Evolutionary conservation across 306 rosid species (phyloP).

Genomic region (Rosa chinensis): DNA sequence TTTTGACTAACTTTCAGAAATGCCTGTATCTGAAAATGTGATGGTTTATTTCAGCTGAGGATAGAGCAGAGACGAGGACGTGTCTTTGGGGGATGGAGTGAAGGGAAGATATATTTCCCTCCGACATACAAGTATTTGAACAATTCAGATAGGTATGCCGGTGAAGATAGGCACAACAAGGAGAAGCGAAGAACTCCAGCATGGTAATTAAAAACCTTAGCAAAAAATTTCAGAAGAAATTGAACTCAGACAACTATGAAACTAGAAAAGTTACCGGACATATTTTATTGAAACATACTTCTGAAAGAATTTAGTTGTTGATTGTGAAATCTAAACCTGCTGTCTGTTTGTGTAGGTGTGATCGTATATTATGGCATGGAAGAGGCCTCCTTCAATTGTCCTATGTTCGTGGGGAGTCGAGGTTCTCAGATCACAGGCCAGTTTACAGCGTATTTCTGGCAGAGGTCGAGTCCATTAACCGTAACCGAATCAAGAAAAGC

Average conservation of each 20-base stretch:
- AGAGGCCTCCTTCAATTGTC: conserved; percentile 81
- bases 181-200: conserved; percentile 99
- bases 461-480: conserved; percentile 76
- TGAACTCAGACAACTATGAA: not conserved
- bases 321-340: conserved; percentile 15
- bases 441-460: conserved; percentile 78
- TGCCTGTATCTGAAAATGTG: conserved; percentile 30
- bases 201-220: conserved; percentile 52
- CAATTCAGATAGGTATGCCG: conserved; percentile 94
- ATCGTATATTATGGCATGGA: conserved; percentile 91
- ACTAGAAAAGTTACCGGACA: conserved; percentile 2
- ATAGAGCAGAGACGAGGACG: conserved; percentile 77
- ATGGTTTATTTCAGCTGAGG: conserved; percentile 60
- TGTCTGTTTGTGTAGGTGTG: conserved; percentile 73
- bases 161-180: conserved; percentile 72
- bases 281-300: not conserved
- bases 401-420: conserved; percentile 93
- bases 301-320: not conserved
- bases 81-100: conserved; percentile 88
- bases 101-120: conserved; percentile 95
- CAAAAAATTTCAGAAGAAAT: not conserved
- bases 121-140: conserved; percentile 97
- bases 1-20: conserved; percentile 18
- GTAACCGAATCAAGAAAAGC: conserved; percentile 68
- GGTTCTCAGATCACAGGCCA: conserved; percentile 96